Conservation (phyloP, 78 protist genomes). For the Paulinella micropora region DNA sequence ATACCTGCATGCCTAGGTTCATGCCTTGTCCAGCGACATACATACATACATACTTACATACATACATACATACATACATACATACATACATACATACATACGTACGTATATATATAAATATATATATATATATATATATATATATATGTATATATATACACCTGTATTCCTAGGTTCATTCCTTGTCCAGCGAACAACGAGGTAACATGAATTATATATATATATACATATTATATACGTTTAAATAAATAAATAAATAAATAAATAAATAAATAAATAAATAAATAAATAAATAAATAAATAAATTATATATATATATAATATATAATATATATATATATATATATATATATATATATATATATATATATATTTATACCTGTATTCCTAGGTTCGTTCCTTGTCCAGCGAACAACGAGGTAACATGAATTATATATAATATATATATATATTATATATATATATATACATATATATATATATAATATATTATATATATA, state of each 20-base stretch:
- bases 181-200: no score
- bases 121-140: background rate
- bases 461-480: background rate
- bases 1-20: no score
- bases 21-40: no score
- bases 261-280: background rate
- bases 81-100: background rate
- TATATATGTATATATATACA: no score
- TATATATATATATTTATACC: no score
- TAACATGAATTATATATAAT: no score
- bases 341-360: background rate
- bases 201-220: no score
- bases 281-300: background rate
- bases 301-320: background rate
- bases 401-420: no score
- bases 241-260: no score
- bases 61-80: background rate
- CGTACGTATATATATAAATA: background rate
- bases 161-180: no score
- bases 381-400: no score
- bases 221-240: no score
- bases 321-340: background rate
- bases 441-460: background rate
- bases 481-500: background rate
- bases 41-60: background rate